Base-by-base conservation (phyloP, 2,329 filamentous ascomycete genomes). In the Plenodomus lindquistii region DNA sequence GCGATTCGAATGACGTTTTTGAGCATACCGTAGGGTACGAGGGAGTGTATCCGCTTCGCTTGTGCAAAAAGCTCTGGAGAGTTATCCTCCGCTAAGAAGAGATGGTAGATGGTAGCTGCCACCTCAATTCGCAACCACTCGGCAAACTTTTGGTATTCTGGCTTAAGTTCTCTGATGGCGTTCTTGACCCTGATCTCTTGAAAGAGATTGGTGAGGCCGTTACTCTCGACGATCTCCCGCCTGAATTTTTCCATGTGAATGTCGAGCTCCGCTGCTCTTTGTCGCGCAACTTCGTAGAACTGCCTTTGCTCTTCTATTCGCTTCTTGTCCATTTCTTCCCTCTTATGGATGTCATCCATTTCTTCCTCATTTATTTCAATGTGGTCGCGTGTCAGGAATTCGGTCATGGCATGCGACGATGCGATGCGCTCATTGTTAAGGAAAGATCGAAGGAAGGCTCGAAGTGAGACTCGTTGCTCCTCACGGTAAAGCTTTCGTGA, bases 101-200 rank as follows among this genome's bases (percentile, higher is more conserved):
- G 79, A 71, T 99, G 94, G 69, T 99, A 99, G 50, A 97, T 85
- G 18, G 94, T 97, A 35, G 94, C 94, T 19, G 94, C 94, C 40
- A 99, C 87, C 75, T 99, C 94, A 65, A 99, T 99, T 34, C 94
- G 87, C 42, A 97, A 78, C 94, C 94, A 99, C 72, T 99, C 94
- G 16, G 93, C 93, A 69, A 99, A 97, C 71, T 97, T 99, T 66
- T 94, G 89, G 72, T 97, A 97, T 70, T 97, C 92, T 10, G 95
- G 87, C 66, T 90, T 96, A 44, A 99, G 81, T 60, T 97, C 91
- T 55, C 85, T 82, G 44, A 99, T 93, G 3, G 83, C 91, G 50
- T 89, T 81, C 76, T 97, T 97, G 46, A 91, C 86, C 63, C 88
- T 89, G 72, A 99, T 96, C 70, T 97, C 94, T 48, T 88, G 82